phyloP scores from a whole-genome alignment of 176 grass and related monocot genomes.

The Poa annua region DNA sequence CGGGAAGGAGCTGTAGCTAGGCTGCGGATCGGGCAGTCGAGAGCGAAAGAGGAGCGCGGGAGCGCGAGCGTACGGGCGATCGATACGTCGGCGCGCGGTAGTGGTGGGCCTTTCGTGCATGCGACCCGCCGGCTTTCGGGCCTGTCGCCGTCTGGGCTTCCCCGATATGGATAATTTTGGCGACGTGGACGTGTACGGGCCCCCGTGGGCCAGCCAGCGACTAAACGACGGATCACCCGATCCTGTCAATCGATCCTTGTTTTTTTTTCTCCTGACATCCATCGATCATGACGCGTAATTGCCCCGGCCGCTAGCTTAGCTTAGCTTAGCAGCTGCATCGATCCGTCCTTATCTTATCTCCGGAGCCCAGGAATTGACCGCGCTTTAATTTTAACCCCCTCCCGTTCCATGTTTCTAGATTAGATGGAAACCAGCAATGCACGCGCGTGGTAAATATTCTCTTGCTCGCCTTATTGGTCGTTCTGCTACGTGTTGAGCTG shows the following conservation, averaged over 20 bases:
- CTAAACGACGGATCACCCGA: slow-evolving; percentile 3
- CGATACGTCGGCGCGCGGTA: slow-evolving; percentile 28
- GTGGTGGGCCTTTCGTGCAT: neutral
- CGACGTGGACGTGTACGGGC: slow-evolving; percentile 22
- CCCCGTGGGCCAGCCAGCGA: neutral
- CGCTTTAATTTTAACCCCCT: neutral
- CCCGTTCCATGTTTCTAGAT: slow-evolving; percentile 10
- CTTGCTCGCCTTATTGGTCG: too few relatives aligned
- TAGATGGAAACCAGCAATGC: neutral
- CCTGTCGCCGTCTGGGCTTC: slow-evolving; percentile 2
- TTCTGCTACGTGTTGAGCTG: slow-evolving; percentile 17
- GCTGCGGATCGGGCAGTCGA: neutral
- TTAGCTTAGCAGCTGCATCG: neutral
- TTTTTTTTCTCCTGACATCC: too few relatives aligned
- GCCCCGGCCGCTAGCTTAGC: too few relatives aligned
- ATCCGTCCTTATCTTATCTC: slow-evolving; percentile 50
- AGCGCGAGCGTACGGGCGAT: neutral
- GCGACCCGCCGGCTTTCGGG: slow-evolving; percentile 27
- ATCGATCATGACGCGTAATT: too few relatives aligned
- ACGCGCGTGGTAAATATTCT: neutral
- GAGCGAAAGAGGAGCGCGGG: neutral
- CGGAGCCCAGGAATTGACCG: slow-evolving; percentile 34
- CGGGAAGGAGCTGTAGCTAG: neutral
- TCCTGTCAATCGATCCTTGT: neutral
- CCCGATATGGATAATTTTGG: slow-evolving; percentile 39